Percentiles rank a stretch among this genome's conserved stretches.
Evolutionary conservation across 2,329 filamentous ascomycete species (phyloP).

Genomic region (Sclerotinia subarctica): DNA sequence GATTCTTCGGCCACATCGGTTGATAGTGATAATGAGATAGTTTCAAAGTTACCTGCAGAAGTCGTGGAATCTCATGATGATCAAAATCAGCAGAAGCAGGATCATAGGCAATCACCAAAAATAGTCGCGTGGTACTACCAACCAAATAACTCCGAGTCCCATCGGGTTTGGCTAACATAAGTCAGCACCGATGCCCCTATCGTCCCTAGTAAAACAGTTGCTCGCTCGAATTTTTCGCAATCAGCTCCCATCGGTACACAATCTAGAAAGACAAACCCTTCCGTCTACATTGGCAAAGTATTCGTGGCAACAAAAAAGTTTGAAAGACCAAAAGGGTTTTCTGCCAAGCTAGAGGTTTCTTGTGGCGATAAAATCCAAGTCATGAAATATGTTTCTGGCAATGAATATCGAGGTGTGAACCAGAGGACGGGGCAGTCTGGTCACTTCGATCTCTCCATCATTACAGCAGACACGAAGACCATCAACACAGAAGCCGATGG

Average conservation of each 20-base stretch:
- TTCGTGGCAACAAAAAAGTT: constrained; percentile 11
- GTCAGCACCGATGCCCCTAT: constrained; percentile 15
- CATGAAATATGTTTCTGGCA: constrained; percentile 28
- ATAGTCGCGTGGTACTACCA: constrained; percentile 27
- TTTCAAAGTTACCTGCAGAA: not conserved
- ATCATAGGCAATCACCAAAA: constrained; percentile 22
- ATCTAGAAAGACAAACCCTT: not conserved
- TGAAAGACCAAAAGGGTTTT: not conserved
- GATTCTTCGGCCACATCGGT: not conserved
- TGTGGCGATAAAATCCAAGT: constrained; percentile 29
- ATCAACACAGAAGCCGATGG: constrained; percentile 20
- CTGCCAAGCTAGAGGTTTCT: constrained; percentile 21
- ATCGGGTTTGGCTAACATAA: not conserved
- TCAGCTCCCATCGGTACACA: not conserved
- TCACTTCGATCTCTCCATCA: constrained; percentile 10
- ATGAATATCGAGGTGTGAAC: constrained; percentile 27
- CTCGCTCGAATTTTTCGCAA: not conserved
- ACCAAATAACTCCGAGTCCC: constrained; percentile 28
- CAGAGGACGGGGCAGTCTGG: constrained; percentile 22
- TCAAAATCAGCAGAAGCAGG: constrained; percentile 18
- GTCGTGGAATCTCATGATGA: not conserved
- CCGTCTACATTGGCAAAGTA: not conserved
- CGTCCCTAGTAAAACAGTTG: not conserved
- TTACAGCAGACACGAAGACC: not conserved
- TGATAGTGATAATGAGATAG: not conserved